A percentile compares a stretch with the other conserved stretches of the same genome.
Evolutionary conservation across 2,329 filamentous ascomycete genomes (phyloP).

Genomic region (Laburnicola sp.): DNA sequence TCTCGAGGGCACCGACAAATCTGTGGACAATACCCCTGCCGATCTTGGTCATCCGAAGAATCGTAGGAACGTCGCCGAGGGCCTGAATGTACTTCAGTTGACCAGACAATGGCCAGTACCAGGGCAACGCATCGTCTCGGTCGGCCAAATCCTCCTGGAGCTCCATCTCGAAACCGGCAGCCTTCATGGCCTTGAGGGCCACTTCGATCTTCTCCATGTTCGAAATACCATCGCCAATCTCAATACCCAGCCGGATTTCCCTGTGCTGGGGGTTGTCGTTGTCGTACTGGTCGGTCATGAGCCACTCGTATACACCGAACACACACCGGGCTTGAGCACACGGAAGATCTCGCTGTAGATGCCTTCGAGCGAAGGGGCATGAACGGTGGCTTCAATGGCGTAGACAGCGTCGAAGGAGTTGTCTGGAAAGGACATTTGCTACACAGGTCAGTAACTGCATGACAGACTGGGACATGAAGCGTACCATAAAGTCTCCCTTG

Average conservation of each 20-base stretch:
- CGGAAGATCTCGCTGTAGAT: constrained; percentile 95
- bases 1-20: constrained; percentile 77
- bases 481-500: constrained; percentile 94
- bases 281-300: constrained; percentile 96
- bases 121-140: constrained; percentile 73
- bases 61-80: constrained; percentile 78
- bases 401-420: constrained; percentile 94
- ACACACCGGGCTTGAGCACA: constrained; percentile 90
- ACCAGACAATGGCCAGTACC: constrained; percentile 92
- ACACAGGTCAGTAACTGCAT: constrained; percentile 13
- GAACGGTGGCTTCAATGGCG: constrained; percentile 94
- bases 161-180: constrained; percentile 82
- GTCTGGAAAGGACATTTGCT: constrained; percentile 94
- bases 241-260: constrained; percentile 89
- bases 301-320: constrained; percentile 98
- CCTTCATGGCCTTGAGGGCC: constrained; percentile 78
- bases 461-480: constrained; percentile 11
- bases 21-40: constrained; percentile 76
- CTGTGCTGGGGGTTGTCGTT: constrained; percentile 85
- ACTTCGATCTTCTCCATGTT: constrained; percentile 93
- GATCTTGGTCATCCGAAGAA: constrained; percentile 85
- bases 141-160: constrained; percentile 85
- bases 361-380: constrained; percentile 85
- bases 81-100: constrained; percentile 81
- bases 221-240: constrained; percentile 93